Evolutionary conservation across 768 basidiomycete genomes (phyloP).

Genomic region (Naganishia vishniacii): DNA sequence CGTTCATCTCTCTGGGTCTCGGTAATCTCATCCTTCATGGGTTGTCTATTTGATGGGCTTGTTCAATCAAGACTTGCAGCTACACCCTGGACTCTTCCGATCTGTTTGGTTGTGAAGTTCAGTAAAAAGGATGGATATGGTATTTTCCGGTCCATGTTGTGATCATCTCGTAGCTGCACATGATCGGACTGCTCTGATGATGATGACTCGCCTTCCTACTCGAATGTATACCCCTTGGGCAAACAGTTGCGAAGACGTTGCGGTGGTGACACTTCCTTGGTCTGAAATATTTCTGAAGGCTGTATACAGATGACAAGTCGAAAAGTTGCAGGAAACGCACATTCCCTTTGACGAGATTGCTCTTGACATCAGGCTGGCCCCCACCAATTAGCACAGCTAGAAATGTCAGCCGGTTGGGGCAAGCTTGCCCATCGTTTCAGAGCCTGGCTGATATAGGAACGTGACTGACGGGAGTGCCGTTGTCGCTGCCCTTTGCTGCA

Average conservation of each 20-base stretch:
- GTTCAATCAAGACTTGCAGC: neutral
- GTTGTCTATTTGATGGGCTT: neutral
- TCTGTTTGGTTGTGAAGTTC: neutral
- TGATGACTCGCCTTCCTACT: slow-evolving; percentile 16
- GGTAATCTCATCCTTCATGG: slow-evolving; percentile 8
- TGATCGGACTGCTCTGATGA: slow-evolving; percentile 16
- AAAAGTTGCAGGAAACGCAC: too few relatives aligned
- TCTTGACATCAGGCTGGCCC: too few relatives aligned
- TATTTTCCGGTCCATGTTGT: slow-evolving; percentile 3
- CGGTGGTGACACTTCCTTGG: too few relatives aligned
- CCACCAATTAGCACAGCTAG: too few relatives aligned
- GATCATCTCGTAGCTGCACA: slow-evolving; percentile 7
- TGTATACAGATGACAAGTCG: too few relatives aligned
- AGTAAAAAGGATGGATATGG: slow-evolving; percentile 4
- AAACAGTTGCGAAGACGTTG: neutral
- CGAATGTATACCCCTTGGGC: neutral
- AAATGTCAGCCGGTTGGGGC: too few relatives aligned
- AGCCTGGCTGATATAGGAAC: too few relatives aligned
- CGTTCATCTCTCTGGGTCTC: slow-evolving; percentile 4
- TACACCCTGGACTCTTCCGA: neutral
- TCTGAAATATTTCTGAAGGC: too few relatives aligned
- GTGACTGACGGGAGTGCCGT: too few relatives aligned
- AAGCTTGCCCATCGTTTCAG: too few relatives aligned
- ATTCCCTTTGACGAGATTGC: too few relatives aligned
- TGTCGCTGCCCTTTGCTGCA: too few relatives aligned